These are phyloP conservation scores for Pluteus cervinus DNA, from an alignment of 768 basidiomycete genomes.

Conservation along the genomic window DNA sequence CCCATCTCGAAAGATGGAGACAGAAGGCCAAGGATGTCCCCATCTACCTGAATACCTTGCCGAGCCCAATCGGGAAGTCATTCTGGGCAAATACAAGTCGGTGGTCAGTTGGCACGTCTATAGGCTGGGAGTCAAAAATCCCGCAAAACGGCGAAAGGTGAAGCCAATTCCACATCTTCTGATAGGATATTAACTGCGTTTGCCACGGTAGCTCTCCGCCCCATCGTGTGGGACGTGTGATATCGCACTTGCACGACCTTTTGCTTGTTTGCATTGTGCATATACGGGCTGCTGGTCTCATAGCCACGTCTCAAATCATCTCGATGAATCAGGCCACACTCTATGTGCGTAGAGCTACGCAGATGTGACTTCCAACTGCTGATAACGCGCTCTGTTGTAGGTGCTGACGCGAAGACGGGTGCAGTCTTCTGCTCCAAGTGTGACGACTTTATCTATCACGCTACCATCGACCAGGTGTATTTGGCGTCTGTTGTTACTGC, in stretches of 20 bases:
- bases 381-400: too few relatives aligned
- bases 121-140: conserved; percentile 39
- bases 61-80: too few relatives aligned
- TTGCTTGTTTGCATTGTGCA: conserved; percentile 68
- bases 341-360: conserved; percentile 48
- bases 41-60: too few relatives aligned
- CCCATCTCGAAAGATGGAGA: too few relatives aligned
- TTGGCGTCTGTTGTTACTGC: conserved; percentile 37
- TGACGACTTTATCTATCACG: conserved; percentile 68
- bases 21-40: too few relatives aligned
- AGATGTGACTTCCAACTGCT: background rate
- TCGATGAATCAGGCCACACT: conserved; percentile 48
- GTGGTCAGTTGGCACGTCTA: conserved; percentile 51
- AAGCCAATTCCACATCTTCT: conserved; percentile 11
- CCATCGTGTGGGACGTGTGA: conserved; percentile 64
- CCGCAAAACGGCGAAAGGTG: conserved; percentile 65
- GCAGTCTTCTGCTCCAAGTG: conserved; percentile 68
- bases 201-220: conserved; percentile 31
- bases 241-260: conserved; percentile 51
- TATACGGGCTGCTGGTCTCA: conserved; percentile 66
- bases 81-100: conserved; percentile 45
- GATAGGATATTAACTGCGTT: background rate
- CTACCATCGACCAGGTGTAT: conserved; percentile 41
- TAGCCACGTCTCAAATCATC: conserved; percentile 52
- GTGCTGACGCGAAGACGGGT: conserved; percentile 71